Evolutionary conservation across 305 asterid genomes (phyloP).

Genomic region (Salvia sclarea): DNA sequence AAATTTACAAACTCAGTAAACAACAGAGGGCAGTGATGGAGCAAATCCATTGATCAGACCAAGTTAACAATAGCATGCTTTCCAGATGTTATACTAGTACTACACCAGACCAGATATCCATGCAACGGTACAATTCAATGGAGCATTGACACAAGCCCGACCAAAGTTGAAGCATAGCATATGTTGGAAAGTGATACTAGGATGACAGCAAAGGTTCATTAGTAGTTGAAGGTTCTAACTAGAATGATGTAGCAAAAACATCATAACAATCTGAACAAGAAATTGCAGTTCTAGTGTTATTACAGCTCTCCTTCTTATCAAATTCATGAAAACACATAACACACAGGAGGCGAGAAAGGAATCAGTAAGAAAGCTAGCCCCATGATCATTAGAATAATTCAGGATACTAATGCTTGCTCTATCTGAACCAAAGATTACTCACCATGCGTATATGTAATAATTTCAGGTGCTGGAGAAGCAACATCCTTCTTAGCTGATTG

Average conservation of each 20-base stretch:
- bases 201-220: constrained; percentile 5
- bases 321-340: not conserved
- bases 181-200: not conserved
- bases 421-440: constrained; percentile 34
- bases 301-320: not conserved
- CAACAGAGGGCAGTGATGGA: not conserved
- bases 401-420: constrained; percentile 17
- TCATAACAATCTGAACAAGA: constrained; percentile 14
- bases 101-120: constrained; percentile 3
- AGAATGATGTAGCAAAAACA: not conserved
- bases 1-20: constrained; percentile 2
- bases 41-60: constrained; percentile 1
- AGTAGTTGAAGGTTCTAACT: constrained; percentile 5
- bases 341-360: not conserved
- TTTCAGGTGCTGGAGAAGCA: constrained; percentile 36
- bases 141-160: constrained; percentile 9
- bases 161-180: constrained; percentile 13
- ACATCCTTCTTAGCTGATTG: constrained; percentile 57
- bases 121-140: constrained; percentile 16
- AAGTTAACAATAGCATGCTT: constrained; percentile 22
- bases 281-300: constrained; percentile 6
- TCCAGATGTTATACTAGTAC: constrained; percentile 17
- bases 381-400: constrained; percentile 14
- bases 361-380: constrained; percentile 18
- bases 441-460: constrained; percentile 44